A percentile compares a stretch with the other conserved stretches of the same genome.
phyloP scores from a whole-genome alignment of 345 rosid species.

The Triadica sebifera region DNA sequence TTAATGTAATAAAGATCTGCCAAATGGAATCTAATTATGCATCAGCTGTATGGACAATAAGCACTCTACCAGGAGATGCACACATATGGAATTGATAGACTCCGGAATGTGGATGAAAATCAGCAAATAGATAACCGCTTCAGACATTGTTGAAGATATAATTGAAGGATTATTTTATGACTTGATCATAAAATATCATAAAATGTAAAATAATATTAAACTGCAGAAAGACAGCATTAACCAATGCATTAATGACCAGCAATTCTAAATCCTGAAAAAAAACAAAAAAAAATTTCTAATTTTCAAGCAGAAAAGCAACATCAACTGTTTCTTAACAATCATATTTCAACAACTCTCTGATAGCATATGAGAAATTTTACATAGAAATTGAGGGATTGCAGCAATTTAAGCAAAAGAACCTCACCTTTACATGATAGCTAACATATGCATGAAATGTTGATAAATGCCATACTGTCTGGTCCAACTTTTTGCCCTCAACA shows the following conservation, averaged over 20 bases:
- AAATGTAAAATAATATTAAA: too few species aligned
- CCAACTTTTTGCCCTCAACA: conserved; percentile 85
- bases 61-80: too few species aligned
- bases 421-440: conserved; percentile 92
- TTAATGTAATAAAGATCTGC: background rate
- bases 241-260: background rate
- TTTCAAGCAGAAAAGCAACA: background rate
- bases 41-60: background rate
- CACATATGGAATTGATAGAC: too few species aligned
- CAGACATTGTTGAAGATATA: background rate
- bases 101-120: too few species aligned
- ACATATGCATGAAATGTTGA: conserved; percentile 95
- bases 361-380: background rate
- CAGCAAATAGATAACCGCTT: too few species aligned
- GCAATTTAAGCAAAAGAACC: conserved; percentile 14
- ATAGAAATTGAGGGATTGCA: background rate
- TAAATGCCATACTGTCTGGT: conserved; percentile 83
- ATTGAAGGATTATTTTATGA: background rate
- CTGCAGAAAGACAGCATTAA: background rate
- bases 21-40: background rate
- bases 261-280: background rate
- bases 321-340: background rate
- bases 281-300: background rate
- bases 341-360: background rate
- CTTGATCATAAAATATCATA: background rate